These are phyloP conservation scores for Penicillium angulare DNA, from an alignment of 495 filamentous ascomycete genomes.

Conservation along the genomic window DNA sequence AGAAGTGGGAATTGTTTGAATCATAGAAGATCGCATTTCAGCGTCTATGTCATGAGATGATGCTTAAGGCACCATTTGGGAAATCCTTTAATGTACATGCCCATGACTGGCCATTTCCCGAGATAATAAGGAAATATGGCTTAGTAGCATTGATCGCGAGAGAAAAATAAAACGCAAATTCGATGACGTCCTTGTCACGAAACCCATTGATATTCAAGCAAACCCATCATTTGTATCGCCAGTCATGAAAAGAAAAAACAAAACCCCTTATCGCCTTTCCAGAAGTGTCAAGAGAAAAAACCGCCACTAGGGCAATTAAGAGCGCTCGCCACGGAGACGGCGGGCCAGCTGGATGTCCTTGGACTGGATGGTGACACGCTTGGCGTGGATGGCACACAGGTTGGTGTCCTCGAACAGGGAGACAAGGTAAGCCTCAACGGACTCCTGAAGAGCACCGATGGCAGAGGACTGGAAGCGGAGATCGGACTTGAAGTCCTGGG, in stretches of 20 bases:
- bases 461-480: conserved; percentile 99
- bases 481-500: conserved; percentile 99
- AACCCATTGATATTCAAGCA: conserved; percentile 48
- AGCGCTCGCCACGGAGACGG: conserved; percentile 94
- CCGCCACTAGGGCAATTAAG: conserved; percentile 45
- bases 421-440: conserved; percentile 99
- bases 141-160: conserved; percentile 40
- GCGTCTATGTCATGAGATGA: conserved; percentile 44
- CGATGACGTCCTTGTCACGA: conserved; percentile 41
- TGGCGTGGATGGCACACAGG: conserved; percentile 99
- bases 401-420: conserved; percentile 99
- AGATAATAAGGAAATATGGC: conserved; percentile 20
- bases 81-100: conserved; percentile 45
- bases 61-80: conserved; percentile 32
- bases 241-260: conserved; percentile 44
- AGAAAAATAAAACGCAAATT: conserved; percentile 34
- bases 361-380: conserved; percentile 95
- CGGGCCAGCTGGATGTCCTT: conserved; percentile 98
- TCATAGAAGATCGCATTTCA: conserved; percentile 35
- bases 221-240: conserved; percentile 52
- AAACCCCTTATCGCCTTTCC: conserved; percentile 52
- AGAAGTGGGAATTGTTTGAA: conserved; percentile 16
- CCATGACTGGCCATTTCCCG: conserved; percentile 44
- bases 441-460: conserved; percentile 99
- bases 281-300: conserved; percentile 39